Conservation (phyloP, 1,284 basidiomycete genomes). For the Waitea zeae region DNA sequence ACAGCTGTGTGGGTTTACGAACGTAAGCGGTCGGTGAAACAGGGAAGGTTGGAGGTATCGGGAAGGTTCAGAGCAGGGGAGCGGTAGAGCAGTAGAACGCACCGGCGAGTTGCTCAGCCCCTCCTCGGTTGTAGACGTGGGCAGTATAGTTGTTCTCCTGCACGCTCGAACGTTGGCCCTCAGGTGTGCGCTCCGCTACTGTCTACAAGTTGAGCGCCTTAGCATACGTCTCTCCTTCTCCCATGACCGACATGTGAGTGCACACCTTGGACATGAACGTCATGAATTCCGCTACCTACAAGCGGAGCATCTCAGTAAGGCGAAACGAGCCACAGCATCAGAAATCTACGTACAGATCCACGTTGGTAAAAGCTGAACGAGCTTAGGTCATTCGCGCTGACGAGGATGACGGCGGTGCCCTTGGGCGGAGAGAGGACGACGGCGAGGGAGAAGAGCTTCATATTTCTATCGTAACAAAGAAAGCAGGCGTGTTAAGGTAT, state of each 20-base stretch:
- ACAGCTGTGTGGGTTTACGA: conserved; percentile 37
- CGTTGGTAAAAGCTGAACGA: conserved; percentile 92
- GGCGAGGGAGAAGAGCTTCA: conserved; percentile 62
- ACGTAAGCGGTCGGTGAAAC: not conserved
- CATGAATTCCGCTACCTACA: too few species aligned
- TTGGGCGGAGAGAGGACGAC: conserved; percentile 39
- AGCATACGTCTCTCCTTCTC: conserved; percentile 60
- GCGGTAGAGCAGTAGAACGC: conserved; percentile 15
- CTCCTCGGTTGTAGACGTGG: conserved; percentile 80
- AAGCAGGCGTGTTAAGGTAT: too few species aligned
- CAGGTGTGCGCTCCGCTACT: conserved; percentile 78
- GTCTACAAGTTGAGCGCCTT: conserved; percentile 90
- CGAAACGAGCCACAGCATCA: not conserved
- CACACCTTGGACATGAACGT: too few species aligned
- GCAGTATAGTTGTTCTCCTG: conserved; percentile 92
- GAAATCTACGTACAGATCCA: conserved; percentile 63
- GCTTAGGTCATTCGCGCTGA: conserved; percentile 69
- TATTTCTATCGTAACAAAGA: conserved; percentile 14
- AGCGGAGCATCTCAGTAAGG: too few species aligned
- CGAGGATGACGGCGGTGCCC: conserved; percentile 46
- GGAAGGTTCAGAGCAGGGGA: not conserved
- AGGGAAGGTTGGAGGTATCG: not conserved
- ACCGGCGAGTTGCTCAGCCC: conserved; percentile 70
- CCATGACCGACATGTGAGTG: too few species aligned
- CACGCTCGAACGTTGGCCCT: conserved; percentile 82